Evolutionary conservation across 176 grass and related monocot genomes (phyloP), one percentile per base, ranked within the genome.

Genomic region (Carex pumila): DNA sequence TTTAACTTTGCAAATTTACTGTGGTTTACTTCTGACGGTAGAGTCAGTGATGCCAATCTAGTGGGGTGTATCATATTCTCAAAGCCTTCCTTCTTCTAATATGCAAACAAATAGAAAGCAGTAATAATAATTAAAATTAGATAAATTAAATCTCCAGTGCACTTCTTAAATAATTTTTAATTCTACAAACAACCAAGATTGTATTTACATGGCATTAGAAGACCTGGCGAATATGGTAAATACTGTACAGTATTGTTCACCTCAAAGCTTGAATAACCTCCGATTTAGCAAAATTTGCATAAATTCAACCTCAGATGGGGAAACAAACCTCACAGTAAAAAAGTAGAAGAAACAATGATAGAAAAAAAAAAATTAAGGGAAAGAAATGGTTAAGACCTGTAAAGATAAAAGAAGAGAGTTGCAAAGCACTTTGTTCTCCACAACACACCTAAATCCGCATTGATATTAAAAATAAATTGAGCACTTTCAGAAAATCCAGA

Each of bases 341-440:
- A 52, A 25, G 12, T 45, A 15, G 25, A 50, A 49, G 53, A 52
- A 73, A 17, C 7, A 65, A 13, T 36, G 31, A 68, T 21, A 68
- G 25, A 43, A 55, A 77, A 83, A 25, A 25, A 25, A 32, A 5
- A 41, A 8, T 54, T 17, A 83, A 22, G 66, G 56, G 78, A 81
- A 70, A 81, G 29, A 52, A 91, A 81, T 50, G 47, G 6, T 15
- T 0, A 68, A 18, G 34, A 99, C 93, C 91, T 92, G 90, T 90
- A 99, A 88, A 22, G 65, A 67, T 74, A 95, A 59, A 79, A 99
- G 60, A 74, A 99, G 85, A 12, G 91, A 99, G 63, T 92, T 95
- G 84, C 93, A 99, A 82, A 99, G 96, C 82, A 99, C 96, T 77
- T 95, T 99, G 87, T 99, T 99, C 81, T 99, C 96, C 88, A 99